A percentile compares a stretch with the other conserved stretches of the same genome.
Conservation (phyloP, 345 rosid genomes). For the Hibiscus trionum region DNA sequence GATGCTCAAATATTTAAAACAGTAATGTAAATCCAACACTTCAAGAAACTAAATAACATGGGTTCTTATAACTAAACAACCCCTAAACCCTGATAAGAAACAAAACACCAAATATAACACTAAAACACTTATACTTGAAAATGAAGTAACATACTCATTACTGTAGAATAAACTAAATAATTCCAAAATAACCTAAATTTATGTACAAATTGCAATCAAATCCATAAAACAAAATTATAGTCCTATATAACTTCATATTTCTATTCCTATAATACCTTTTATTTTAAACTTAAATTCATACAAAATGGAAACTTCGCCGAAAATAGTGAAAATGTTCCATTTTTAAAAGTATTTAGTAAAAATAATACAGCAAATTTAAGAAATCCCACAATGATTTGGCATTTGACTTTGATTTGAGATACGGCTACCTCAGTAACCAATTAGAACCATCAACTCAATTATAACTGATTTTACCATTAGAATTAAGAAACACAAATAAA, state of each 20-base stretch:
- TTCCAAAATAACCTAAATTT: not conserved
- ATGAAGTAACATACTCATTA: not conserved
- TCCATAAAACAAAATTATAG: not conserved
- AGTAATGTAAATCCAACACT: not conserved
- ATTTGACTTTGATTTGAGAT: not conserved
- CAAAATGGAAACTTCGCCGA: no score
- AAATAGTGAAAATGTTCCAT: no score
- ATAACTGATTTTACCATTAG: slow-evolving; percentile 1
- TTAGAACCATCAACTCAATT: not conserved
- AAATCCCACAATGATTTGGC: not conserved
- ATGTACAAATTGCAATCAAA: not conserved
- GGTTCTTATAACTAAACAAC: not conserved
- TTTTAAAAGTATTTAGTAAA: no score
- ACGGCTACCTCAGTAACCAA: not conserved
- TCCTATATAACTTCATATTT: not conserved
- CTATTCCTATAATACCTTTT: not conserved
- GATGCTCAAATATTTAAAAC: not conserved
- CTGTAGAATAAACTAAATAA: no score
- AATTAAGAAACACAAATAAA: not conserved
- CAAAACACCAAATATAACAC: slow-evolving; percentile 4
- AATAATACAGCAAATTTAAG: slow-evolving; percentile 25
- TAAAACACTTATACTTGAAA: not conserved
- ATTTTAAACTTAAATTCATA: not conserved
- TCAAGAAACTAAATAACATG: not conserved
- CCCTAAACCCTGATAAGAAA: not conserved